Conservation (phyloP, 2,329 filamentous ascomycete species). For the Macrophomina tecta region DNA sequence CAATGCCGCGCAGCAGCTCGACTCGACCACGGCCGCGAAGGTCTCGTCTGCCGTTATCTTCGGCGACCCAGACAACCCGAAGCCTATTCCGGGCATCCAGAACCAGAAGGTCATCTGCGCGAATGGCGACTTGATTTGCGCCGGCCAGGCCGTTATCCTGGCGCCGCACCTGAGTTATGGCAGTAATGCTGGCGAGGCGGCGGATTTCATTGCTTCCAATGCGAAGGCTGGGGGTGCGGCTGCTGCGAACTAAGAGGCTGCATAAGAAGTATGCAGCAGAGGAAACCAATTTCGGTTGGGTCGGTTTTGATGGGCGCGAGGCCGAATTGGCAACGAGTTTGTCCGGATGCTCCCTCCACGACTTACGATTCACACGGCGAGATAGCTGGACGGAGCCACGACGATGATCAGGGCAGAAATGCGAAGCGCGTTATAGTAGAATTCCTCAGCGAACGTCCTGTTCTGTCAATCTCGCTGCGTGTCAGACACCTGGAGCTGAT, state of each 20-base stretch:
- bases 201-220: constrained; percentile 34
- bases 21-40: not conserved
- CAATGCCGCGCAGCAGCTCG: constrained; percentile 43
- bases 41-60: constrained; percentile 30
- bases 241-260: not conserved
- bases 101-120: constrained; percentile 45
- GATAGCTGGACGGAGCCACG: no score
- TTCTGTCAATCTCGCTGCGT: no score
- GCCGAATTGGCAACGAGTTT: no score
- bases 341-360: no score
- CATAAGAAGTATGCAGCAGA: not conserved
- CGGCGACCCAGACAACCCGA: constrained; percentile 45
- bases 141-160: constrained; percentile 38
- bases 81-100: constrained; percentile 36
- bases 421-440: no score
- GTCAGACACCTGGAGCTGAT: no score
- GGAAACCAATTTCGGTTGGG: no score
- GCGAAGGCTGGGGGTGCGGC: not conserved
- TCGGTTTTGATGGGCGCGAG: no score
- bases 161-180: constrained; percentile 44
- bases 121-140: constrained; percentile 43
- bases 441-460: no score
- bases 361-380: no score
- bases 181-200: constrained; percentile 39
- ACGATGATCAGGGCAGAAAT: no score